Conservation (phyloP, 768 basidiomycete species). For the Rhodotorula diobovata region DNA sequence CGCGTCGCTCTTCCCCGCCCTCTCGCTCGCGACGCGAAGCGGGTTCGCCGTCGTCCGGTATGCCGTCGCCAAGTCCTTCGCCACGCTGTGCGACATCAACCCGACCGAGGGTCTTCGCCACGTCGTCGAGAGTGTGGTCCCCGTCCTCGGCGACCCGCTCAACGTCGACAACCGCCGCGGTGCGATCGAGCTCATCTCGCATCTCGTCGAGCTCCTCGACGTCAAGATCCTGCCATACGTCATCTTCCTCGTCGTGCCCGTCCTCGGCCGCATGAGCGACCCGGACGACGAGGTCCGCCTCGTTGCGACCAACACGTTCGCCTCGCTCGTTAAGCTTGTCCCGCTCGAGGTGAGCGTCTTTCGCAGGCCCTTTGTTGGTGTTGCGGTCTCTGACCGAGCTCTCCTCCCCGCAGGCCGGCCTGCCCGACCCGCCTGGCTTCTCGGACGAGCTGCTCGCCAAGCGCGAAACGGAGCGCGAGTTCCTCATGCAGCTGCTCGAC, state of each 20-base stretch:
- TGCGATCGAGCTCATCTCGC: constrained; percentile 80
- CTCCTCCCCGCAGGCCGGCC: constrained; percentile 73
- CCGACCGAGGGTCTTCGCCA: constrained; percentile 78
- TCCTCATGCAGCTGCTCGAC: constrained; percentile 87
- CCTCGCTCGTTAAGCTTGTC: constrained; percentile 95
- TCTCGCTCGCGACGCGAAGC: constrained; percentile 74
- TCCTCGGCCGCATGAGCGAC: constrained; percentile 97
- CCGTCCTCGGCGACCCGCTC: constrained; percentile 72
- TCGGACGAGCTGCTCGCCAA: constrained; percentile 78
- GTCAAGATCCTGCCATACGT: constrained; percentile 94
- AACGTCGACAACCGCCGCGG: constrained; percentile 76
- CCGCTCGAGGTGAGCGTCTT: constrained; percentile 78
- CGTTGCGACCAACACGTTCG: constrained; percentile 94
- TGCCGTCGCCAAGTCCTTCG: constrained; percentile 77
- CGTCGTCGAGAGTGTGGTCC: constrained; percentile 79
- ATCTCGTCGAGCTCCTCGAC: constrained; percentile 84
- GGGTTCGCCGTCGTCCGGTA: constrained; percentile 85
- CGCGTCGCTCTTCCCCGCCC: constrained; percentile 65
- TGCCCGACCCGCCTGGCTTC: constrained; percentile 94
- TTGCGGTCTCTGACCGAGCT: neutral
- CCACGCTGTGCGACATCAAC: constrained; percentile 80
- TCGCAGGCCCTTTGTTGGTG: neutral
- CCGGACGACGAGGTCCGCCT: constrained; percentile 83
- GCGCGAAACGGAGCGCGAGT: constrained; percentile 80
- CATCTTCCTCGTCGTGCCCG: constrained; percentile 91